Evolutionary conservation across 2,329 filamentous ascomycete genomes (phyloP), one percentile per base, ranked within the genome.

Genomic region (Orbilia brochopaga): DNA sequence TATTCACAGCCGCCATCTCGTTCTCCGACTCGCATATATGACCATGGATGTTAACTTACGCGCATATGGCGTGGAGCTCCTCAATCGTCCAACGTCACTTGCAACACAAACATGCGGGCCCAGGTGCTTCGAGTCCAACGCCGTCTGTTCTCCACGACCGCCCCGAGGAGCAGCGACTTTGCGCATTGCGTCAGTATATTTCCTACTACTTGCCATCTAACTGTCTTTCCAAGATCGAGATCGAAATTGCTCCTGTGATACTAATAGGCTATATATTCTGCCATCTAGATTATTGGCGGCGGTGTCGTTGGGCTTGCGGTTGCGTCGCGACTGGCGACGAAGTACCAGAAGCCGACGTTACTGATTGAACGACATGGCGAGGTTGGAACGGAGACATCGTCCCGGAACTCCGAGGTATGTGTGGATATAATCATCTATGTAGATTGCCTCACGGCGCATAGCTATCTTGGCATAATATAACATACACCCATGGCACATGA

Each of bases 351-450:
- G 4, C 86, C 85, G 1, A 93, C 90, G 0, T 83, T 96, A 11
- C 82, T 96, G 60, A 86, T 97, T 1, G 92, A 97, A 80, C 87
- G 90, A 24, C 90, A 96, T 82, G 80, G 83, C 21, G 83, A 85
- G 56, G 83, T 90, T 24, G 92, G 92, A 55, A 93, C 87, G 27
- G 92, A 97, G 81, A 96, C 92, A 0, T 92, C 89, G 74, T 90
- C 89, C 74, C 88, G 92, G 75, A 97, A 96, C 82, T 93, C 90
- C 78, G 92, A 97, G 84, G 86, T 86, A 77, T 17, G 37, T 32
- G 4, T 8, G 8, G 27, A 32, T 32, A 32, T 32, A n/a, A 32
- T 32, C 4, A 32, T 32, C 4, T 32, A 4, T 8, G 4, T 32
- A 32, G 27, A 3, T 8, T 4, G 4, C 27, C 27, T 4, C 27